Percentiles rank a stretch among this genome's conserved stretches.
These are phyloP conservation scores for Apiospora pterosperma DNA, from an alignment of 2,329 filamentous ascomycete genomes.

Conservation along the genomic window DNA sequence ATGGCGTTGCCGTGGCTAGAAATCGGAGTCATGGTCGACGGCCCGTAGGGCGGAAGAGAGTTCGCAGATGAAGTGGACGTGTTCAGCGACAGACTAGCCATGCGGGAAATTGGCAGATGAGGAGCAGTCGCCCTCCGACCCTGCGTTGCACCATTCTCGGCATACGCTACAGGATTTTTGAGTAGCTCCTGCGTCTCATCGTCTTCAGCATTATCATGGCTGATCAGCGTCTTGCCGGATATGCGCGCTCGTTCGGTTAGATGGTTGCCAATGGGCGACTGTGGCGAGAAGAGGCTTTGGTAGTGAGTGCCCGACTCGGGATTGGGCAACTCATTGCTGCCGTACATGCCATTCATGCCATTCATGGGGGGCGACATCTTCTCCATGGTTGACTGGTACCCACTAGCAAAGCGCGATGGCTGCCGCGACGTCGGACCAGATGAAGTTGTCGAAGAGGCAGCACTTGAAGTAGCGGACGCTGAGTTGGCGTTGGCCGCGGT, in stretches of 20 bases:
- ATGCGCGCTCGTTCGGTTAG: constrained; percentile 58
- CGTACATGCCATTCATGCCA: constrained; percentile 29
- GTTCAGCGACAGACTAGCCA: constrained; percentile 69
- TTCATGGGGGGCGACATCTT: constrained; percentile 60
- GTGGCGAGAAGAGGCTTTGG: constrained; percentile 67
- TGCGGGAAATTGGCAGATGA: constrained; percentile 65
- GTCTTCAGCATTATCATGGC: constrained; percentile 62
- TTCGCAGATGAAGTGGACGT: constrained; percentile 60
- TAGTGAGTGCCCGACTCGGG: constrained; percentile 52
- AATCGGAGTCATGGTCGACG: constrained; percentile 31
- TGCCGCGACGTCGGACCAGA: constrained; percentile 47
- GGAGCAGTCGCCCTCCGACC: constrained; percentile 69
- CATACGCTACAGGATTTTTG: constrained; percentile 69
- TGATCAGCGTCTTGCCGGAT: constrained; percentile 70
- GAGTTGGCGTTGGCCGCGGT: not conserved
- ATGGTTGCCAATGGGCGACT: constrained; percentile 69
- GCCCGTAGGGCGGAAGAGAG: constrained; percentile 46
- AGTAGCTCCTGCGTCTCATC: constrained; percentile 72
- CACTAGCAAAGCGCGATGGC: constrained; percentile 54
- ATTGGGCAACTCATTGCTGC: constrained; percentile 57
- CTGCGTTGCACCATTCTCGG: constrained; percentile 61
- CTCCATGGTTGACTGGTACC: constrained; percentile 58
- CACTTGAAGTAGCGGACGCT: constrained; percentile 37
- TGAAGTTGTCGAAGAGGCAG: constrained; percentile 39
- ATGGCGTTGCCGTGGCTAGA: constrained; percentile 45